Percentiles rank a stretch among this genome's conserved stretches.
Conservation (phyloP, 352 stramenopile genomes). For the Globisporangium uncinulatum region DNA sequence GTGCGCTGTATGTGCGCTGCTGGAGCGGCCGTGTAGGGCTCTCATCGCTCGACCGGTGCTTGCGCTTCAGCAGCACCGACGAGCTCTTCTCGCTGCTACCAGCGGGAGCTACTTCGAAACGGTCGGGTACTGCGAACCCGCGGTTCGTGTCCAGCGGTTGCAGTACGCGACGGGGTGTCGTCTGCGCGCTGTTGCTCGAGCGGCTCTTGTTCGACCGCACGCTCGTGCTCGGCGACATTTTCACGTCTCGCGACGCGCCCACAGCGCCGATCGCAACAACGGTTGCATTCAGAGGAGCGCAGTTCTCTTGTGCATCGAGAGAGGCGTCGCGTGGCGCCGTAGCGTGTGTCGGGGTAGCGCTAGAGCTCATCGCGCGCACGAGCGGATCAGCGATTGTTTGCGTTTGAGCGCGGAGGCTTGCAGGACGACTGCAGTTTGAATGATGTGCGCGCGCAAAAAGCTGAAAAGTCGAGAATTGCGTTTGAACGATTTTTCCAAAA, state of each 20-base stretch:
- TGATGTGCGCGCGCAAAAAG: background rate
- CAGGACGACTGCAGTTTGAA: background rate
- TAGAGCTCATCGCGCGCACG: slow-evolving; percentile 18
- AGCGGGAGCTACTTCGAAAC: too few species aligned
- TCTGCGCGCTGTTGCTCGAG: background rate
- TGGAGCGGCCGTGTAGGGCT: background rate
- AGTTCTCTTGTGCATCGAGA: slow-evolving; percentile 27
- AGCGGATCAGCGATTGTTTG: background rate
- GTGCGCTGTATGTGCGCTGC: background rate
- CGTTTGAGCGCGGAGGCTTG: too few species aligned
- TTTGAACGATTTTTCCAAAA: too few species aligned
- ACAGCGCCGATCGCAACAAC: slow-evolving; percentile 7
- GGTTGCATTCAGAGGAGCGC: slow-evolving; percentile 16
- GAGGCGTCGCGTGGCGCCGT: background rate
- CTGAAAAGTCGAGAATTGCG: background rate
- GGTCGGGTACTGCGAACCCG: background rate
- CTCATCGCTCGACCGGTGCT: slow-evolving; percentile 3
- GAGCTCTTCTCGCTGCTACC: background rate
- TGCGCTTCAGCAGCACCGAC: slow-evolving; percentile 12
- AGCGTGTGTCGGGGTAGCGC: background rate
- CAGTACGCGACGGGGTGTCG: slow-evolving; percentile 6
- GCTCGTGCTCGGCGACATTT: background rate
- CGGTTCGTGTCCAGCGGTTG: slow-evolving; percentile 11
- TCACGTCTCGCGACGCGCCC: background rate
- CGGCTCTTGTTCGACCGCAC: background rate